phyloP scores from a whole-genome alignment of 164 flowering plant genomes.

The Nymphaea colorata region DNA sequence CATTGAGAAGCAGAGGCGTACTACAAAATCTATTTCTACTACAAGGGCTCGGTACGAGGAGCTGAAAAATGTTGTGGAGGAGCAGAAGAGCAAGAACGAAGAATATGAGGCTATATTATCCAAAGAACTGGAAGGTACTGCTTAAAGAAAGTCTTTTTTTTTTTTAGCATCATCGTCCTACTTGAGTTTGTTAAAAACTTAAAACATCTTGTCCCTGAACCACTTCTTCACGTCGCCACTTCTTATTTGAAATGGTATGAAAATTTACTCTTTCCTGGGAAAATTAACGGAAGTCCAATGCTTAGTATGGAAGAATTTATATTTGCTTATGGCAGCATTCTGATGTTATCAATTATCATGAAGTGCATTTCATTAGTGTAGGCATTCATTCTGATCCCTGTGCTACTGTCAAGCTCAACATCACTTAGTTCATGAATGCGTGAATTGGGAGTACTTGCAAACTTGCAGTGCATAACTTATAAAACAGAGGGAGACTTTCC shows the following conservation, averaged over 20 bases:
- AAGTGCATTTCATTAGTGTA: not conserved
- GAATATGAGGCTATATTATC: constrained; percentile 44
- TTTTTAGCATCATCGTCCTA: not conserved
- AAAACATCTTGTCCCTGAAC: not conserved
- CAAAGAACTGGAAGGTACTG: constrained; percentile 42
- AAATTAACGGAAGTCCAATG: not conserved
- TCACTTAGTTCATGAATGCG: too few species aligned
- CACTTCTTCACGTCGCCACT: not conserved
- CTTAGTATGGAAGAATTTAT: not conserved
- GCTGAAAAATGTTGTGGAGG: constrained; percentile 33
- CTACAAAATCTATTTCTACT: constrained; percentile 42
- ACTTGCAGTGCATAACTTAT: too few species aligned
- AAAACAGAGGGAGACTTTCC: too few species aligned
- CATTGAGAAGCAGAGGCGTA: constrained; percentile 16
- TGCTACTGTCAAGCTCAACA: too few species aligned
- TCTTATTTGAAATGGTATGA: not conserved
- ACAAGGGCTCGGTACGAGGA: constrained; percentile 48
- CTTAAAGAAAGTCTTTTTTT: not conserved
- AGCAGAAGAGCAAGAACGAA: constrained; percentile 43
- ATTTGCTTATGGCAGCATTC: not conserved
- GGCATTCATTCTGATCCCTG: too few species aligned
- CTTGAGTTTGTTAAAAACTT: not conserved
- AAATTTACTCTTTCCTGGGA: not conserved
- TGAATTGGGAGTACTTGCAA: too few species aligned
- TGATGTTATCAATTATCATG: not conserved